These are phyloP conservation scores for Mrakia frigida DNA, from an alignment of 768 basidiomycete genomes.

Conservation along the genomic window DNA sequence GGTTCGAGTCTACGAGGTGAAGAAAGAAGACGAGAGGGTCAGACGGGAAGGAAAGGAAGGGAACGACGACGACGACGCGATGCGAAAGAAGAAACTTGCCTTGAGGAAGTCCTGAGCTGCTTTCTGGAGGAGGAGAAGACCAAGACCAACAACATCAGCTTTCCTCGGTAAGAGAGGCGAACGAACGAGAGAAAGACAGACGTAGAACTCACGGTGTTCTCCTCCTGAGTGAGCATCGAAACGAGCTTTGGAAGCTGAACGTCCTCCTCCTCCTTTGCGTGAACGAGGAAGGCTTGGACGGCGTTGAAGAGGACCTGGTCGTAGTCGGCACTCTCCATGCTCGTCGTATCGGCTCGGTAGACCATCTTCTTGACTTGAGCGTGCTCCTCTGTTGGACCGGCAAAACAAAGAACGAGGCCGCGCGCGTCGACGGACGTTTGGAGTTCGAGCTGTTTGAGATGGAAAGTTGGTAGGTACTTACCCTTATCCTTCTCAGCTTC, in stretches of 20 bases:
- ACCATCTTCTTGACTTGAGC: constrained; percentile 26
- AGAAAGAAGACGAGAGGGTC: not conserved
- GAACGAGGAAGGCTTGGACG: constrained; percentile 29
- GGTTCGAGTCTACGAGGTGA: not conserved
- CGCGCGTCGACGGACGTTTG: too few species aligned
- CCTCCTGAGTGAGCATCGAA: constrained; percentile 24
- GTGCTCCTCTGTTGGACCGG: constrained; percentile 21
- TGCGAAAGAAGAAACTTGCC: not conserved
- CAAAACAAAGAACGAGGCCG: too few species aligned
- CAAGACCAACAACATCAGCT: too few species aligned
- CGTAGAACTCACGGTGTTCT: constrained; percentile 13
- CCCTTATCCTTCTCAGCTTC: too few species aligned
- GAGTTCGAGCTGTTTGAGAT: not conserved
- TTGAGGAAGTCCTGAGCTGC: constrained; percentile 23
- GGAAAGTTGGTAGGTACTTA: too few species aligned
- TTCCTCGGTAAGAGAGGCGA: too few species aligned
- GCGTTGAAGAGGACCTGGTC: constrained; percentile 19
- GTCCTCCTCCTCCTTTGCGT: constrained; percentile 28
- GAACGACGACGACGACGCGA: not conserved
- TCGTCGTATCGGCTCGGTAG: constrained; percentile 26
- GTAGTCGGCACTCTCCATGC: constrained; percentile 15
- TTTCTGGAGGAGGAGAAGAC: not conserved
- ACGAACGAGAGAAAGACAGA: too few species aligned
- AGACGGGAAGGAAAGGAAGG: not conserved
- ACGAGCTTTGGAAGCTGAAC: constrained; percentile 9